Percentiles rank a stretch among this genome's conserved stretches.
Evolutionary conservation across 352 stramenopile species (phyloP).

Genomic region (Pythium periplocum): DNA sequence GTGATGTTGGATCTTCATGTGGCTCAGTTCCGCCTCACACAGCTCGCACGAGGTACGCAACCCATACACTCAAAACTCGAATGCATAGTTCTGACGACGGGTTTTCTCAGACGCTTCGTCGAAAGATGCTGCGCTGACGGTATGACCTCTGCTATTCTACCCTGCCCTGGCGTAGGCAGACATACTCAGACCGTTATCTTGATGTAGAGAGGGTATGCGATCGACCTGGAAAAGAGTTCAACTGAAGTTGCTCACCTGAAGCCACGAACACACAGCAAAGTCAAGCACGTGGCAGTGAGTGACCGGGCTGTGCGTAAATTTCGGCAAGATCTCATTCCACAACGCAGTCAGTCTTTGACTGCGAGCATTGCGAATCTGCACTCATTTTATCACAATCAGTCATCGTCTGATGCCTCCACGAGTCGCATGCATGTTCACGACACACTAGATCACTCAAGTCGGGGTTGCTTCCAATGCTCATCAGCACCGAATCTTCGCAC

Average conservation of each 20-base stretch:
- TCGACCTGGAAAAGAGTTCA: constrained; percentile 34
- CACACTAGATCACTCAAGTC: constrained; percentile 20
- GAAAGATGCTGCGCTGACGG: constrained; percentile 56
- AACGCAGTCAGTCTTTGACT: constrained; percentile 44
- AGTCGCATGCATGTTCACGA: neutral
- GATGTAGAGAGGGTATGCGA: constrained; percentile 39
- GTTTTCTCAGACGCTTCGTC: constrained; percentile 43
- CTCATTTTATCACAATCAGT: constrained; percentile 1
- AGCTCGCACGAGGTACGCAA: constrained; percentile 47
- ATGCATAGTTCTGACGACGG: no score
- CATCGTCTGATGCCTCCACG: neutral
- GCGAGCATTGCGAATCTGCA: constrained; percentile 29
- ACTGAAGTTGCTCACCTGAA: constrained; percentile 29
- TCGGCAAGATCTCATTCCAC: constrained; percentile 54
- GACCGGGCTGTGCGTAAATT: constrained; percentile 69
- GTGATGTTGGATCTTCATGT: constrained; percentile 82
- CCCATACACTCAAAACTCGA: no score
- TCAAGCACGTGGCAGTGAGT: constrained; percentile 45
- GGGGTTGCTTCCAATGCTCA: constrained; percentile 62
- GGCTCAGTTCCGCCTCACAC: constrained; percentile 62
- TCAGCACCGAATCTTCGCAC: neutral
- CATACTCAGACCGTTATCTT: neutral
- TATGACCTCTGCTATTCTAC: constrained; percentile 10
- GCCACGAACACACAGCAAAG: constrained; percentile 26
- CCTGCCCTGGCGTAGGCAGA: no score